Evolutionary conservation across 306 rosid species (phyloP).

Genomic region (Ziziphus jujuba): DNA sequence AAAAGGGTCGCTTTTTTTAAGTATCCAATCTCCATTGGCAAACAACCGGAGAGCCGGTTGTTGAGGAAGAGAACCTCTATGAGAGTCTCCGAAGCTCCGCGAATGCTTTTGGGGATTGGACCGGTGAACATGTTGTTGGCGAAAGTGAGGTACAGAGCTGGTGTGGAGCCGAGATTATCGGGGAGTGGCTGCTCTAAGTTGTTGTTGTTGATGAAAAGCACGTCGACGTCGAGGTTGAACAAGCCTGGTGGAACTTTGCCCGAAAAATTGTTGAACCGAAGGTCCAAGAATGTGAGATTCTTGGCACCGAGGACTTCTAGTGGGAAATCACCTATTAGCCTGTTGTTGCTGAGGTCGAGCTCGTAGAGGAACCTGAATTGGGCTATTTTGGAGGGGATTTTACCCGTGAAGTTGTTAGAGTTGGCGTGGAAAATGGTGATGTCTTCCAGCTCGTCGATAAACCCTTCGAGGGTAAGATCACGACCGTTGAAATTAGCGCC

Average conservation of each 20-base stretch:
- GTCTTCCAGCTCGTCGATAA: slow-evolving; percentile 36
- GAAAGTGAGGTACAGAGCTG: slow-evolving; percentile 63
- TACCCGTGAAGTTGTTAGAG: slow-evolving; percentile 54
- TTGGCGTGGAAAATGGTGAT: slow-evolving; percentile 68
- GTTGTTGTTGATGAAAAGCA: slow-evolving; percentile 75
- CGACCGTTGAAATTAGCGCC: slow-evolving; percentile 5
- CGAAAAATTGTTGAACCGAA: slow-evolving; percentile 44
- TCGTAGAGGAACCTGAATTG: slow-evolving; percentile 40
- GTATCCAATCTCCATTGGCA: slow-evolving; percentile 65
- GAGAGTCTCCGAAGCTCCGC: slow-evolving; percentile 37
- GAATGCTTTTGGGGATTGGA: slow-evolving; percentile 57
- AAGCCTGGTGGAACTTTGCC: slow-evolving; percentile 46
- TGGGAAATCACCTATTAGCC: slow-evolving; percentile 38
- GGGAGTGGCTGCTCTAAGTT: slow-evolving; percentile 36
- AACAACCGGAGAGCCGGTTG: slow-evolving; percentile 55
- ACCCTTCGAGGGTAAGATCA: slow-evolving; percentile 4
- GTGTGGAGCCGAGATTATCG: slow-evolving; percentile 49
- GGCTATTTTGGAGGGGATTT: slow-evolving; percentile 22
- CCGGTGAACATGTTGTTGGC: slow-evolving; percentile 65
- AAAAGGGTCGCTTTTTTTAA: slow-evolving; percentile 44
- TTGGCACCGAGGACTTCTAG: slow-evolving; percentile 2
- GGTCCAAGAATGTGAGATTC: slow-evolving; percentile 55
- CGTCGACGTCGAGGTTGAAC: slow-evolving; percentile 45
- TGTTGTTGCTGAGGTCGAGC: slow-evolving; percentile 79
- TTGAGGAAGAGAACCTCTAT: slow-evolving; percentile 64